Conservation (phyloP, 2,329 filamentous ascomycete species). For the Helicocarpus griseus region DNA sequence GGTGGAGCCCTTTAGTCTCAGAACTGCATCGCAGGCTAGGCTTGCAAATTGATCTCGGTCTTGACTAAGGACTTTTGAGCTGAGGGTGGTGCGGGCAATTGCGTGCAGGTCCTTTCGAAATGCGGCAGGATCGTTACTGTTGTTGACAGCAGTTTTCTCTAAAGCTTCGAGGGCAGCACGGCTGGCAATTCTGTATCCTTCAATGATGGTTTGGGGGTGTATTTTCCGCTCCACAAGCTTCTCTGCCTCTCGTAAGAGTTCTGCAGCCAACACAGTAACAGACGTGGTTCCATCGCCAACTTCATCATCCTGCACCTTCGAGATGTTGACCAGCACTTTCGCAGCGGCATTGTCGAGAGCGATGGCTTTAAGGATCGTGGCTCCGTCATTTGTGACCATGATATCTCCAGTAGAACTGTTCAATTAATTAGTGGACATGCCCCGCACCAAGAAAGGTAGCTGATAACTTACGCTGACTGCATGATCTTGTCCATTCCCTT, state of each 20-base stretch:
- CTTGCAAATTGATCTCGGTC: constrained; percentile 86
- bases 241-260: constrained; percentile 91
- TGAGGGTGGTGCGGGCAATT: constrained; percentile 90
- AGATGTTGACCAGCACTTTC: constrained; percentile 98
- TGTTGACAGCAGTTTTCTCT: constrained; percentile 75
- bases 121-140: constrained; percentile 69
- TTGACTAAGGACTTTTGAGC: constrained; percentile 89
- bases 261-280: constrained; percentile 90
- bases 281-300: constrained; percentile 97
- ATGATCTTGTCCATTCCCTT: constrained; percentile 99
- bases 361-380: constrained; percentile 96
- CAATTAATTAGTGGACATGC: not conserved
- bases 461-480: constrained; percentile 69
- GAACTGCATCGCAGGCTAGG: constrained; percentile 81
- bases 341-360: constrained; percentile 96
- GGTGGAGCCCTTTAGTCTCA: constrained; percentile 79
- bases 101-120: constrained; percentile 85
- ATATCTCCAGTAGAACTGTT: constrained; percentile 84
- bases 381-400: constrained; percentile 97
- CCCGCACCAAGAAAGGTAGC: not conserved
- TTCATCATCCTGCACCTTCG: constrained; percentile 98
- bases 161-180: constrained; percentile 76
- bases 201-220: constrained; percentile 98
- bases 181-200: constrained; percentile 96
- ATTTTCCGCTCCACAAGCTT: constrained; percentile 97